Percentiles rank a stretch among this genome's conserved stretches.
phyloP scores from a whole-genome alignment of 1,284 basidiomycete genomes.

The Neolentinus lepideus region DNA sequence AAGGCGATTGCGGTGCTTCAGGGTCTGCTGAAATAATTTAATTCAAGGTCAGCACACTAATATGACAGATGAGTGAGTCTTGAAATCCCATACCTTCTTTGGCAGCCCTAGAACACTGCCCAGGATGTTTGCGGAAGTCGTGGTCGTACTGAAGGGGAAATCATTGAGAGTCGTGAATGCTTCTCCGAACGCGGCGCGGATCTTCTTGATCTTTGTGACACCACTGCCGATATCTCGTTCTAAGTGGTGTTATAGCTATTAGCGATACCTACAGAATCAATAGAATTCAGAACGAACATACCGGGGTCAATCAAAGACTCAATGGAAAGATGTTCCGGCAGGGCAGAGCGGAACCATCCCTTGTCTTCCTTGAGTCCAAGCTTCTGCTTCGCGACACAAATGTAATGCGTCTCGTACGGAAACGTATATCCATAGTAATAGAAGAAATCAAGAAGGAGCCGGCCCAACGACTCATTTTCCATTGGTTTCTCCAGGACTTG shows the following conservation, averaged over 20 bases:
- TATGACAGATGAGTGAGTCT: not conserved
- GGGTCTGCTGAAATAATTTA: slow-evolving; percentile 7
- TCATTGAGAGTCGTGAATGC: slow-evolving; percentile 17
- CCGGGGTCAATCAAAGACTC: slow-evolving; percentile 36
- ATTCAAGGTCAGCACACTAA: not conserved
- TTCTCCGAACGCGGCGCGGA: slow-evolving; percentile 29
- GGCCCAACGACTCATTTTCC: slow-evolving; percentile 32
- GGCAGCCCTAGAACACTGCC: slow-evolving; percentile 19
- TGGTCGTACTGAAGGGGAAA: slow-evolving; percentile 10
- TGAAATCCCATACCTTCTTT: slow-evolving; percentile 10
- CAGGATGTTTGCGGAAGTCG: not conserved
- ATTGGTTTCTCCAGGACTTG: slow-evolving; percentile 29
- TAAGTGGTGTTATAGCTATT: slow-evolving; percentile 5
- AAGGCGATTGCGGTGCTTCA: slow-evolving; percentile 10
- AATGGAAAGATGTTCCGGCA: slow-evolving; percentile 27
- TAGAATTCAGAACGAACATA: slow-evolving; percentile 7
- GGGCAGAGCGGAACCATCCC: slow-evolving; percentile 22
- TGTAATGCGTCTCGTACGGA: slow-evolving; percentile 32
- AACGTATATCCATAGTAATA: slow-evolving; percentile 38
- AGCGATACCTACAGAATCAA: not conserved
- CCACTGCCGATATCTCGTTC: slow-evolving; percentile 33
- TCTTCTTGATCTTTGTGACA: slow-evolving; percentile 22
- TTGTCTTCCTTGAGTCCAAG: slow-evolving; percentile 29
- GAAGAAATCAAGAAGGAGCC: slow-evolving; percentile 37
- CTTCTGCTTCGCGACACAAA: slow-evolving; percentile 28